A percentile compares a stretch with the other conserved stretches of the same genome.
Evolutionary conservation across 352 stramenopile species (phyloP).

Genomic region (Pythium brachiatum): DNA sequence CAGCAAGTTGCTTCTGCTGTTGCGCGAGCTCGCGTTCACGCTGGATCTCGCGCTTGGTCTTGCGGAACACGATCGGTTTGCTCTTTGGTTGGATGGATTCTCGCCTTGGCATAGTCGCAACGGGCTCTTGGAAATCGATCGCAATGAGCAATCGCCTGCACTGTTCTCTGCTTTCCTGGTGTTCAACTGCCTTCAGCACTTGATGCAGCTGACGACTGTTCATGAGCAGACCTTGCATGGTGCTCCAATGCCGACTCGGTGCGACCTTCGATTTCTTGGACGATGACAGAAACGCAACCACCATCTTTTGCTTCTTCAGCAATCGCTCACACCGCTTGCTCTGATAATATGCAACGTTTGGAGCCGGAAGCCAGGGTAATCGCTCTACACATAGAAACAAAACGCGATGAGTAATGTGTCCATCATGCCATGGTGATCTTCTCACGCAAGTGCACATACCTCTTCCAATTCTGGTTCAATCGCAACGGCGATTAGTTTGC

Average conservation of each 20-base stretch:
- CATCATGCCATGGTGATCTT: background rate
- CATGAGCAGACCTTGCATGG: constrained; percentile 21
- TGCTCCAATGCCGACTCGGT: constrained; percentile 19
- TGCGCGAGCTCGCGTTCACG: constrained; percentile 18
- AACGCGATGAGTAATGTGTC: too few relatives aligned
- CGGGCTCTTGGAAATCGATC: background rate
- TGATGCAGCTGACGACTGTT: constrained; percentile 25
- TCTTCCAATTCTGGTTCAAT: background rate
- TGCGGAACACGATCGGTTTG: constrained; percentile 26
- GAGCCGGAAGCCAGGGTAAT: too few relatives aligned
- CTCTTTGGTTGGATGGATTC: background rate
- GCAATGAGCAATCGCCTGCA: constrained; percentile 11
- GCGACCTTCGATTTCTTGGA: constrained; percentile 18
- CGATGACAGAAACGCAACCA: constrained; percentile 11
- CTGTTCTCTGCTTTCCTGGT: constrained; percentile 1
- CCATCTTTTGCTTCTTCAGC: background rate
- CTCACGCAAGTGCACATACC: background rate
- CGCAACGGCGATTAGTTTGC: background rate
- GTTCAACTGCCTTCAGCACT: constrained; percentile 10
- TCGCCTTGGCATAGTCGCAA: background rate
- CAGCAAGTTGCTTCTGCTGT: background rate
- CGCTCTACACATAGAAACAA: too few relatives aligned
- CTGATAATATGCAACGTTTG: too few relatives aligned
- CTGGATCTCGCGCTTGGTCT: constrained; percentile 30
- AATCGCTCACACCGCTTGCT: background rate